phyloP scores from a whole-genome alignment of 106 monocot genomes.

The Agapanthus africanus region DNA sequence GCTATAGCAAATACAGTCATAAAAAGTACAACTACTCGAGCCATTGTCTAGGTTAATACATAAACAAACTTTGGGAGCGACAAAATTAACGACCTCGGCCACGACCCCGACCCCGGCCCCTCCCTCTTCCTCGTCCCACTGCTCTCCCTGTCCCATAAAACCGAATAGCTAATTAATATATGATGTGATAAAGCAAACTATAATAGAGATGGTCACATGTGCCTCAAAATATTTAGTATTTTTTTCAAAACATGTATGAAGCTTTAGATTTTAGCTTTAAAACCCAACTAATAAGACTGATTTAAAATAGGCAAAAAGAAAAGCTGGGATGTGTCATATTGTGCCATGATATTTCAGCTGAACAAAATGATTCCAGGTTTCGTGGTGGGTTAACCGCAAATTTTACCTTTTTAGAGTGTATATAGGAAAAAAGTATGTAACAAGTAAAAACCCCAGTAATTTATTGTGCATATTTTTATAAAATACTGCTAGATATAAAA shows the following conservation, averaged over 20 bases:
- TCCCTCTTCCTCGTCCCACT: slow-evolving; percentile 65
- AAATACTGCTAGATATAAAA: not conserved
- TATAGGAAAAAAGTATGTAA: not conserved
- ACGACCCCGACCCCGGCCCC: slow-evolving; percentile 72
- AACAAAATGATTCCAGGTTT: too few relatives aligned
- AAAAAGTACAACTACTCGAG: too few relatives aligned
- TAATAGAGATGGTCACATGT: not conserved
- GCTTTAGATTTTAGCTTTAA: too few relatives aligned
- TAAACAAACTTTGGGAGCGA: too few relatives aligned
- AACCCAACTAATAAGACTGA: too few relatives aligned
- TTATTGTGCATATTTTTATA: too few relatives aligned
- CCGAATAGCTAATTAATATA: not conserved
- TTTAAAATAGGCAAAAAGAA: not conserved
- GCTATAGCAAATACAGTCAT: too few relatives aligned
- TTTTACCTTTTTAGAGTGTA: not conserved
- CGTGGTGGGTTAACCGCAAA: not conserved
- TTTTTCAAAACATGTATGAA: too few relatives aligned
- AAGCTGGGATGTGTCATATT: not conserved
- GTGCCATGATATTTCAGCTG: too few relatives aligned
- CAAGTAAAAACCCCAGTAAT: not conserved
- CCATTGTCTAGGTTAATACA: too few relatives aligned
- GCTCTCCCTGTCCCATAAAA: slow-evolving; percentile 37
- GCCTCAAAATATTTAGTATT: too few relatives aligned
- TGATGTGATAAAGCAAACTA: not conserved
- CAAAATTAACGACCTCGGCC: slow-evolving; percentile 55